phyloP scores from a whole-genome alignment of 495 filamentous ascomycete genomes.

The Neurospora terricola region DNA sequence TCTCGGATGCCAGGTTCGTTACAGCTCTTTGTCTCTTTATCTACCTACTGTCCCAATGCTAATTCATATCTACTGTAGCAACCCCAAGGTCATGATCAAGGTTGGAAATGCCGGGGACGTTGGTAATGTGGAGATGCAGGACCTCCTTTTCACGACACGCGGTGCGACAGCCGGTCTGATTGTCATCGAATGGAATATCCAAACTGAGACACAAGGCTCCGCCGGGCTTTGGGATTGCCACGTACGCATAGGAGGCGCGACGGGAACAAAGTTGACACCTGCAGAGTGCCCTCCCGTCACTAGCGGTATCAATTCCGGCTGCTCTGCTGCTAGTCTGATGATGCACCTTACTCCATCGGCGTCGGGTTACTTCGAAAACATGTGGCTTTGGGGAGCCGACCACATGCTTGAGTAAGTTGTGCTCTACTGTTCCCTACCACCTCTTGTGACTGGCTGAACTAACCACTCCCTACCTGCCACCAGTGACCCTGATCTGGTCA shows the following conservation, averaged over 20 bases:
- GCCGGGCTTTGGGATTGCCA: constrained; percentile 8
- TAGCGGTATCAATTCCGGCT: constrained; percentile 18
- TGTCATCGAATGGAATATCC: constrained; percentile 76
- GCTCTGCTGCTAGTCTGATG: constrained; percentile 53
- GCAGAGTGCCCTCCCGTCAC: constrained; percentile 43
- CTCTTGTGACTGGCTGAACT: too few relatives aligned
- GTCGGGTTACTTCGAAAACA: constrained; percentile 72
- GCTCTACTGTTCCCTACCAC: not conserved
- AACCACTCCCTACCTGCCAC: too few relatives aligned
- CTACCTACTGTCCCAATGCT: too few relatives aligned
- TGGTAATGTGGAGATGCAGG: constrained; percentile 68
- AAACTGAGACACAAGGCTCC: not conserved
- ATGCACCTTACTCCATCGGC: constrained; percentile 64
- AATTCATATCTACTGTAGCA: constrained; percentile 26
- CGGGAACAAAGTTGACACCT: constrained; percentile 56
- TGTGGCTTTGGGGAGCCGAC: constrained; percentile 84
- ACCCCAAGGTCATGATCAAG: constrained; percentile 57
- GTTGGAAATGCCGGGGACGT: constrained; percentile 64
- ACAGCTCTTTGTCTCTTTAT: too few relatives aligned
- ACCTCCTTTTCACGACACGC: constrained; percentile 63
- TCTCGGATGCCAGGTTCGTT: constrained; percentile 22
- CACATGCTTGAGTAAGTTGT: constrained; percentile 68
- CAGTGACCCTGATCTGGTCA: too few relatives aligned
- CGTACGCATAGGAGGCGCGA: constrained; percentile 14
- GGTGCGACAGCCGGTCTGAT: constrained; percentile 70